These are phyloP conservation scores for Tricladium varicosporioides DNA, from an alignment of 2,329 filamentous ascomycete species.

Conservation along the genomic window DNA sequence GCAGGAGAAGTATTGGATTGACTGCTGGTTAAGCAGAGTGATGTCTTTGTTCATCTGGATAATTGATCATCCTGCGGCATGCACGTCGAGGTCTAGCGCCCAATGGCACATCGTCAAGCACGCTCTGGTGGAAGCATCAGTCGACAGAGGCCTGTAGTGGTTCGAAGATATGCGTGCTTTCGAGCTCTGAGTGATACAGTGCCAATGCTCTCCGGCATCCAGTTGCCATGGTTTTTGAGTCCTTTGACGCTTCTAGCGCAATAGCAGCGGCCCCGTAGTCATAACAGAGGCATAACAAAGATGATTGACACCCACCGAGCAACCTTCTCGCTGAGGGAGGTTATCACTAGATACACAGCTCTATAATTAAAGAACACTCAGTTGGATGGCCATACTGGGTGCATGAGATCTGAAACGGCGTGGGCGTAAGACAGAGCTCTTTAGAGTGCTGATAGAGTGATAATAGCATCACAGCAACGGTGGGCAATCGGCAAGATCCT, in stretches of 20 bases:
- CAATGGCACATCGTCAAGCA: not conserved
- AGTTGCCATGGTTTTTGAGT: not conserved
- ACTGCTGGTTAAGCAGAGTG: constrained; percentile 16
- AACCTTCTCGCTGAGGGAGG: too few relatives aligned
- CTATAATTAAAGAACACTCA: not conserved
- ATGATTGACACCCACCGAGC: too few relatives aligned
- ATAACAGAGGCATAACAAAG: too few relatives aligned
- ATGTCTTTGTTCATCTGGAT: constrained; percentile 20
- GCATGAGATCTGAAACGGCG: not conserved
- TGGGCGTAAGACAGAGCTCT: not conserved
- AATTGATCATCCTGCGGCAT: constrained; percentile 20
- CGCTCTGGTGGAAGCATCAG: not conserved
- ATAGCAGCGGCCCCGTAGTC: too few relatives aligned
- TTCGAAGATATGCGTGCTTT: not conserved
- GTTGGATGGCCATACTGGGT: not conserved
- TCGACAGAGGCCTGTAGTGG: not conserved
- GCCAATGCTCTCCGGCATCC: not conserved
- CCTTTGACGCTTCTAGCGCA: too few relatives aligned
- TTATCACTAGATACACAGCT: not conserved
- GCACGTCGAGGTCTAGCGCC: not conserved
- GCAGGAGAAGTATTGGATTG: constrained; percentile 14
- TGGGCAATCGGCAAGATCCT: not conserved
- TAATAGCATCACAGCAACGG: not conserved
- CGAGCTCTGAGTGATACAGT: not conserved
- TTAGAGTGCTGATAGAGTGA: not conserved